These are phyloP conservation scores for Aureobasidium zeae DNA, from an alignment of 2,329 filamentous ascomycete species.

Conservation along the genomic window DNA sequence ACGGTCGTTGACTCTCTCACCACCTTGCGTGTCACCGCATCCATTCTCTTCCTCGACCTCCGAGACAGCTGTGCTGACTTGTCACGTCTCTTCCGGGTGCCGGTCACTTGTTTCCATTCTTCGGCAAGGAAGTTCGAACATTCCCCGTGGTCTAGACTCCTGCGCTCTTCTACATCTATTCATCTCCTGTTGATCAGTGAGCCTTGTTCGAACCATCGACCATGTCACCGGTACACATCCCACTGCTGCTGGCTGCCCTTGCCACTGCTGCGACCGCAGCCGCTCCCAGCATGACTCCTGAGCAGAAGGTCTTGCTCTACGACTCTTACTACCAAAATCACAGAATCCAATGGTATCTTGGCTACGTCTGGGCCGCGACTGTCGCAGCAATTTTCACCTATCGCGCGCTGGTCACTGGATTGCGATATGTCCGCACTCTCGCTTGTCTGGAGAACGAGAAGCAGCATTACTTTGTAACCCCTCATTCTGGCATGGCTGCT, in stretches of 20 bases:
- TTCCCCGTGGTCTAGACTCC: background rate
- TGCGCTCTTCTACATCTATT: background rate
- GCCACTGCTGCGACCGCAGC: conserved; percentile 4
- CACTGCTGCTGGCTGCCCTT: conserved; percentile 5
- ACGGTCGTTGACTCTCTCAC: background rate
- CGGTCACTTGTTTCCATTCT: conserved; percentile 7
- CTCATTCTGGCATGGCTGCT: conserved; percentile 42
- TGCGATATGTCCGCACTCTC: conserved; percentile 62
- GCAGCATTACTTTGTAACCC: conserved; percentile 66
- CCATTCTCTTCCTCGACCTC: background rate
- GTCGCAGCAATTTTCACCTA: conserved; percentile 57
- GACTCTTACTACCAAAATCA: conserved; percentile 23
- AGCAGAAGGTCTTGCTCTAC: conserved; percentile 2
- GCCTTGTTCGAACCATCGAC: background rate
- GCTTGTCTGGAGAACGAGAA: conserved; percentile 60
- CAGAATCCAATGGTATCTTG: conserved; percentile 28
- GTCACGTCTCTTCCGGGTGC: background rate
- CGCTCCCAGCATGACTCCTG: conserved; percentile 2
- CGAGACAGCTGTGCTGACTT: conserved; percentile 8
- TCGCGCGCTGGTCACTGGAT: conserved; percentile 51
- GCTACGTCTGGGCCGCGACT: conserved; percentile 50
- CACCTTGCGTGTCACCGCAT: conserved; percentile 6
- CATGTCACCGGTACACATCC: conserved; percentile 4
- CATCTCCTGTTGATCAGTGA: conserved; percentile 14
- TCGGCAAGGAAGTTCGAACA: background rate